These are phyloP conservation scores for Spirogloea muscicola DNA, from an alignment of 139 green algal species.

Conservation along the genomic window DNA sequence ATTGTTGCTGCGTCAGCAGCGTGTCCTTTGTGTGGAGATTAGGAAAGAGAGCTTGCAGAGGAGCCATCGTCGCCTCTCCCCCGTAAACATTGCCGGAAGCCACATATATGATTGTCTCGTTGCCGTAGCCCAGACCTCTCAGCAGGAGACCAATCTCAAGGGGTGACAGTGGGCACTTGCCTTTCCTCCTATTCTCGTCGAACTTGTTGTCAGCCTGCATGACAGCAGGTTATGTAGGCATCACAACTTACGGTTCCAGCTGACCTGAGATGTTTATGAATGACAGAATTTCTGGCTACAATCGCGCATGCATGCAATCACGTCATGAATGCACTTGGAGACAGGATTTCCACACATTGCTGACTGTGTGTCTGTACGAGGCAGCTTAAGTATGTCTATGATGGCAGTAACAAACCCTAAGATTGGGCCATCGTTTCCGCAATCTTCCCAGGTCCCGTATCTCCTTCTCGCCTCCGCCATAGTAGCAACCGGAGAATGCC, in stretches of 20 bases:
- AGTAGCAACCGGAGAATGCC: conserved; percentile 34
- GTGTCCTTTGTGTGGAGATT: conserved; percentile 8
- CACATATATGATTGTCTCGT: conserved; percentile 18
- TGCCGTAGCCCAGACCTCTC: conserved; percentile 16
- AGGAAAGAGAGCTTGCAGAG: conserved; percentile 1
- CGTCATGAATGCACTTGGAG: too few species aligned
- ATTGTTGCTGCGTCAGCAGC: background rate
- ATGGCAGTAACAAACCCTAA: too few species aligned
- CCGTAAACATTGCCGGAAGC: conserved; percentile 11
- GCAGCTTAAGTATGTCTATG: too few species aligned
- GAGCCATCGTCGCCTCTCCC: background rate
- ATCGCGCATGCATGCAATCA: too few species aligned
- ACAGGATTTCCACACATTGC: too few species aligned
- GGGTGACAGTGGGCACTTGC: conserved; percentile 25
- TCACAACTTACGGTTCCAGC: too few species aligned
- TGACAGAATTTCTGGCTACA: too few species aligned
- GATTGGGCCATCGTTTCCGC: conserved; percentile 20
- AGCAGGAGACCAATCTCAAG: conserved; percentile 22
- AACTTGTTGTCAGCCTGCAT: too few species aligned
- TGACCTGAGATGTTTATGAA: too few species aligned
- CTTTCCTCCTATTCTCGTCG: background rate
- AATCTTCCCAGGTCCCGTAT: background rate
- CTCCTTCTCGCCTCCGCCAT: conserved; percentile 6
- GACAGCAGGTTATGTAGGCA: too few species aligned
- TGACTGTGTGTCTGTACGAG: too few species aligned